phyloP scores from a whole-genome alignment of 768 basidiomycete species.

The Rhodotorula babjevae region DNA sequence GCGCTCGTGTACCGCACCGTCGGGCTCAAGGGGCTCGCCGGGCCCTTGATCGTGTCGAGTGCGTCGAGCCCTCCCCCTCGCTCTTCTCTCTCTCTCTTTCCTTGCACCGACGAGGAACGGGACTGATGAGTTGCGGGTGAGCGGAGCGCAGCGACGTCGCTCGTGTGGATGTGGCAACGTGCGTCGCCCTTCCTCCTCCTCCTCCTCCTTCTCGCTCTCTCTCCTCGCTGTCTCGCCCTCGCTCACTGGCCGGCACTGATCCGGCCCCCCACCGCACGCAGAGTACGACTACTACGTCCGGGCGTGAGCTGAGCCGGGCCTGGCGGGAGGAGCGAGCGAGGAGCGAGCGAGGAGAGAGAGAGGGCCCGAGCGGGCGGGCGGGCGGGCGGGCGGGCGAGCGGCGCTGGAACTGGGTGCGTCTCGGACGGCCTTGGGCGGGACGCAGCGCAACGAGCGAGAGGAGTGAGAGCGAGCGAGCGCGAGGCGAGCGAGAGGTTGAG shows the following conservation, averaged over 20 bases:
- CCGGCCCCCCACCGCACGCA: too few relatives aligned
- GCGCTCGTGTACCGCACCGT: constrained; percentile 73
- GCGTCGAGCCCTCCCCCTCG: constrained; percentile 45
- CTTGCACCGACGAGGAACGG: too few relatives aligned
- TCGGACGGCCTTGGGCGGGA: too few relatives aligned
- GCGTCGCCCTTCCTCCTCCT: not conserved
- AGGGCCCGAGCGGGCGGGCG: too few relatives aligned
- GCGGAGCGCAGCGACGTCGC: constrained; percentile 51
- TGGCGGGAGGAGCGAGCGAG: too few relatives aligned
- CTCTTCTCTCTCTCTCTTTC: not conserved
- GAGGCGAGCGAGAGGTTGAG: too few relatives aligned
- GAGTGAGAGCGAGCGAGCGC: too few relatives aligned
- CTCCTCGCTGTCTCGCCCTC: not conserved
- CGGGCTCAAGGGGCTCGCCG: constrained; percentile 60
- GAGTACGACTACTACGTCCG: constrained; percentile 68
- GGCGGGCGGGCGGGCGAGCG: too few relatives aligned
- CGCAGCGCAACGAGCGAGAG: too few relatives aligned
- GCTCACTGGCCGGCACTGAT: not conserved
- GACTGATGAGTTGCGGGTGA: too few relatives aligned
- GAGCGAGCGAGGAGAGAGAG: not conserved
- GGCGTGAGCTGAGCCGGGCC: not conserved
- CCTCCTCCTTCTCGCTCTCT: not conserved
- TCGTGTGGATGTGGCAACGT: constrained; percentile 76
- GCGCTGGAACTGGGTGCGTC: too few relatives aligned
- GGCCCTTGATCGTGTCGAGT: constrained; percentile 83